These are phyloP conservation scores for Chimonanthus salicifolius DNA, from an alignment of 164 flowering plant species.

Conservation along the genomic window DNA sequence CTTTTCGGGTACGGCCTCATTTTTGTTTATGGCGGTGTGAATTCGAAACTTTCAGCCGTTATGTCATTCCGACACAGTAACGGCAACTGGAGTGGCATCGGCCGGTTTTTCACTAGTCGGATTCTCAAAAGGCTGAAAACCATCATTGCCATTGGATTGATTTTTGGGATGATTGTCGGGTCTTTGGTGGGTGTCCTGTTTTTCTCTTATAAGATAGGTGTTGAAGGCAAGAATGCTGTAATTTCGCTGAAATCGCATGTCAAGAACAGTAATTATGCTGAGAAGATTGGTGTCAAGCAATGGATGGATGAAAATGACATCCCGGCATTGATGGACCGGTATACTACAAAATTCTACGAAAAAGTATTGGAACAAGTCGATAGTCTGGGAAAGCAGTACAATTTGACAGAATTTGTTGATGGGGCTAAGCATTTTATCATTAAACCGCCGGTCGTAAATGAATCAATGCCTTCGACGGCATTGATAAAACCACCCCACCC, in stretches of 20 bases:
- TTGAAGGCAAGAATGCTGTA: constrained; percentile 95
- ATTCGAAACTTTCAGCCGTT: constrained; percentile 58
- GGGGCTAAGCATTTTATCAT: constrained; percentile 77
- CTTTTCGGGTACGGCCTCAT: constrained; percentile 54
- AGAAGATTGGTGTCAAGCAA: constrained; percentile 71
- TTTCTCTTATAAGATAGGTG: constrained; percentile 84
- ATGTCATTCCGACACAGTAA: constrained; percentile 48
- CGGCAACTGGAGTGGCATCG: constrained; percentile 39
- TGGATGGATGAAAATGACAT: constrained; percentile 98
- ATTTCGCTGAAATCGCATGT: constrained; percentile 72
- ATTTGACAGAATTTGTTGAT: constrained; percentile 73
- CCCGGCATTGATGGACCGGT: constrained; percentile 71
- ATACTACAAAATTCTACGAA: constrained; percentile 58
- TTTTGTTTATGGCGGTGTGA: constrained; percentile 40
- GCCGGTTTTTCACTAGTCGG: constrained; percentile 59
- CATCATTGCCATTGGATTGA: constrained; percentile 78
- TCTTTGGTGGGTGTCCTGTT: constrained; percentile 55
- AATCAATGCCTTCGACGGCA: constrained; percentile 36
- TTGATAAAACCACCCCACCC: constrained; percentile 40
- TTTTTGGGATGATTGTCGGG: constrained; percentile 69
- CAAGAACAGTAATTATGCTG: constrained; percentile 76
- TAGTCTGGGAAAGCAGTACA: constrained; percentile 72
- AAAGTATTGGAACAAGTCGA: constrained; percentile 74
- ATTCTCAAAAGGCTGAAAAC: constrained; percentile 67
- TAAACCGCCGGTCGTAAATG: constrained; percentile 28